These are phyloP conservation scores for Vitis hybrid DNA, from an alignment of 177 flowering plant species.

Conservation along the genomic window DNA sequence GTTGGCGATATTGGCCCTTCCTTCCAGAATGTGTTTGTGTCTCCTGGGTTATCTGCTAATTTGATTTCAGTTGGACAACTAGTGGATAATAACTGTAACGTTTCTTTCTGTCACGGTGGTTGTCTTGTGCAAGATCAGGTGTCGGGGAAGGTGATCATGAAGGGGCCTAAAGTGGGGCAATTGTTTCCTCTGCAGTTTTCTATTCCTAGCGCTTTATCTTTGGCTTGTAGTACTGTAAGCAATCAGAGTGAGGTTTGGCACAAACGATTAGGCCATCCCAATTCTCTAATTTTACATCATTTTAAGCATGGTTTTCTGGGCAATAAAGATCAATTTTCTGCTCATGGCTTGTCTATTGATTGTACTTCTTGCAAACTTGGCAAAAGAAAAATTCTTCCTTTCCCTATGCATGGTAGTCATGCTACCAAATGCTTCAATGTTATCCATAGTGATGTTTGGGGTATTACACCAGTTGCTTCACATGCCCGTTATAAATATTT, in stretches of 20 bases:
- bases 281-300: background rate
- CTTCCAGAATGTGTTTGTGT: constrained; percentile 5
- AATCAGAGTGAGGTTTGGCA: constrained; percentile 5
- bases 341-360: constrained; percentile 1
- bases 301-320: constrained; percentile 10
- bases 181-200: constrained; percentile 15
- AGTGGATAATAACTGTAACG: constrained; percentile 15
- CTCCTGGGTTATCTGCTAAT: constrained; percentile 10
- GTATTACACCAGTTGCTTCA: background rate
- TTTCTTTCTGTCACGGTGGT: constrained; percentile 17
- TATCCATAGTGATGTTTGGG: constrained; percentile 6
- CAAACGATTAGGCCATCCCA: constrained; percentile 10
- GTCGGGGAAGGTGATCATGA: constrained; percentile 14
- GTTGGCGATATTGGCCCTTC: background rate
- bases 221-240: constrained; percentile 1
- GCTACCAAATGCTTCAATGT: background rate
- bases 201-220: background rate
- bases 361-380: constrained; percentile 9
- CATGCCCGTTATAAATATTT: constrained; percentile 6
- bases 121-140: constrained; percentile 20
- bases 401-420: background rate
- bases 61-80: background rate
- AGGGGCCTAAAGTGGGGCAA: constrained; percentile 18
- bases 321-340: background rate
- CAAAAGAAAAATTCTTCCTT: constrained; percentile 9